Base-by-base conservation (phyloP, 108 stramenopile genomes). In the Skeletonema potamos region DNA sequence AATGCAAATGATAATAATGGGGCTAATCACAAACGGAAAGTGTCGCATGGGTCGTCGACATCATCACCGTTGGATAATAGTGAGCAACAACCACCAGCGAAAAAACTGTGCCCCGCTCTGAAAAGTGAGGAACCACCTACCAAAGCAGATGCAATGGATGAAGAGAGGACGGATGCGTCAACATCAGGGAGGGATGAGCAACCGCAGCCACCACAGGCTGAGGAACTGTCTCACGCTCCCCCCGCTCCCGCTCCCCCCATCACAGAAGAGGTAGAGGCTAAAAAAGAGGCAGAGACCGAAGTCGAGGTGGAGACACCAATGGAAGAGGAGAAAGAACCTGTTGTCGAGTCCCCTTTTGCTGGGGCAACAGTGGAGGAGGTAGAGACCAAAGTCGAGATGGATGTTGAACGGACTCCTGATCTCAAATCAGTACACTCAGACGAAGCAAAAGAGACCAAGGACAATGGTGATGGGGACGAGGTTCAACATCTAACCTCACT, bases 51-150 rank as follows among this genome's bases (percentile, higher is more conserved):
- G 8, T 51, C 48, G 15, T 51, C 22, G 22, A 22, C 48, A 51
- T 22, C 48, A 51, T 51, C 48, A 20, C 20, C 48, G 22, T 22
- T 22, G 48, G 22, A 24, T 51, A 10, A 10, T 0, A 41, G 3
- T 2, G 22, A 51, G 6, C 48, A 22, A 51, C 48, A 51, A 6
- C 48, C 48, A 22, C 44, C 44, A 13, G 9, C 48, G 48, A 51
- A 51, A 51, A 51, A 51, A 51, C 22, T 24, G 22, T 51, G 48
- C n/a, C 48, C 48, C 0, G 48, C 48, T 22, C 48, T 51, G 9
- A 51, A 51, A 51, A 51, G 48, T 51, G 48, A 51, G 48, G 48
- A 51, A 51, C 48, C 48, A 51, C 22, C 48, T 10, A 51, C 48
- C 22, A 9, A 8, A 22, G 0, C 48, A 6, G 48, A 51, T 51